A percentile compares a stretch with the other conserved stretches of the same genome.
These are phyloP conservation scores for Digitaria exilis DNA, from an alignment of 202 grass and related monocot species.

Conservation along the genomic window DNA sequence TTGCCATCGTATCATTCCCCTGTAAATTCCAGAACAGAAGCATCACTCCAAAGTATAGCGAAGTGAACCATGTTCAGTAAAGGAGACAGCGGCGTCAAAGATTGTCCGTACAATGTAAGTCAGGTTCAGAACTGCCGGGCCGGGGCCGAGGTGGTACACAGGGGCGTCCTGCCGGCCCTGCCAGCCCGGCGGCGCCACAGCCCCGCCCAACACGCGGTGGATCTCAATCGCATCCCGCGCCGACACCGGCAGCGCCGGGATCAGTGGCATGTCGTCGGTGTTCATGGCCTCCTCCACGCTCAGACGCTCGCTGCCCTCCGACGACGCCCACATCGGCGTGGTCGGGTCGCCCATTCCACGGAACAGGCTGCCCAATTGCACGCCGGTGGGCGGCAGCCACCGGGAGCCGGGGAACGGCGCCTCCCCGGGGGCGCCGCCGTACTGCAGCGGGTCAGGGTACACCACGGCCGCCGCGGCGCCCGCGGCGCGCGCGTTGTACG, in stretches of 20 bases:
- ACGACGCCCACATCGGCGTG: conserved; percentile 66
- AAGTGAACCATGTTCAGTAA: background rate
- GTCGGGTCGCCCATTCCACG: conserved; percentile 61
- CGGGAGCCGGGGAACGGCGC: conserved; percentile 54
- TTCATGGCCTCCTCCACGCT: conserved; percentile 52
- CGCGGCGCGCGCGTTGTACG: conserved; percentile 55
- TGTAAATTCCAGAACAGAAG: conserved; percentile 24
- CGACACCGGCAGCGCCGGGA: conserved; percentile 74
- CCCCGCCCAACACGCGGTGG: conserved; percentile 52
- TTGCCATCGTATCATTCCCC: conserved; percentile 84
- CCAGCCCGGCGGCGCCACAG: conserved; percentile 64
- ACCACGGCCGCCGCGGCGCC: conserved; percentile 62
- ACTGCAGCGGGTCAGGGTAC: conserved; percentile 73
- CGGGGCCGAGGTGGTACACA: conserved; percentile 69
- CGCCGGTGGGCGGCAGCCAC: conserved; percentile 71
- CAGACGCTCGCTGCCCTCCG: conserved; percentile 65
- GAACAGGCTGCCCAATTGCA: conserved; percentile 67
- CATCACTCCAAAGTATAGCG: background rate
- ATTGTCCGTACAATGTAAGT: conserved; percentile 58
- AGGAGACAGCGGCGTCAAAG: background rate
- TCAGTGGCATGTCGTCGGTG: conserved; percentile 54
- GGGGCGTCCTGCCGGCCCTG: conserved; percentile 55
- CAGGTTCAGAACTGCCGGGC: conserved; percentile 69
- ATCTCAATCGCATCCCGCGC: conserved; percentile 65
- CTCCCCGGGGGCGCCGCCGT: conserved; percentile 41